Evolutionary conservation across 2,329 filamentous ascomycete genomes (phyloP).

Genomic region (Aspergillus sergii): DNA sequence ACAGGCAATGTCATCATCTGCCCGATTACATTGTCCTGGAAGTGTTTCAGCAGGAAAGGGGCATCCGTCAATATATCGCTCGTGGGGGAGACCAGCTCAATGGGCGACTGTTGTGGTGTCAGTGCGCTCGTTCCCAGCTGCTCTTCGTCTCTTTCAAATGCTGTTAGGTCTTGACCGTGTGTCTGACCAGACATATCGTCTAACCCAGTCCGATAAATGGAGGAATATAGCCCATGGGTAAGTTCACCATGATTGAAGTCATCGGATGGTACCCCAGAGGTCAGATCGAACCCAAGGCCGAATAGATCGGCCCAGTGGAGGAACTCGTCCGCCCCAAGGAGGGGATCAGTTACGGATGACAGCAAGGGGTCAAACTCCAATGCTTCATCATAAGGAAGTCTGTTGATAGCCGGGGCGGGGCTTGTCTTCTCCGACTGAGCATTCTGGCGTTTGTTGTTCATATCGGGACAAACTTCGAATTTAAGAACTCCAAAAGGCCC

Average conservation of each 20-base stretch:
- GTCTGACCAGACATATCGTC: not conserved
- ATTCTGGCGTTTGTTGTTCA: not conserved
- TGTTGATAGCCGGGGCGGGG: not conserved
- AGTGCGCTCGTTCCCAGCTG: not conserved
- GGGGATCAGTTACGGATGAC: slow-evolving; percentile 22
- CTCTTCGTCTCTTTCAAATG: not conserved
- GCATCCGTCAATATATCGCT: slow-evolving; percentile 25
- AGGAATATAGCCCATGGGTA: not conserved
- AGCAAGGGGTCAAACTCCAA: not conserved
- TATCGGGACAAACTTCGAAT: slow-evolving; percentile 11
- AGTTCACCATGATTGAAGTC: not conserved
- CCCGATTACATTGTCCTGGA: slow-evolving; percentile 34
- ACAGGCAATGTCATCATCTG: slow-evolving; percentile 35
- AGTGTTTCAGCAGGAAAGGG: slow-evolving; percentile 33
- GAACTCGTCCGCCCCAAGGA: slow-evolving; percentile 31
- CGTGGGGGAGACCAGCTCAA: slow-evolving; percentile 9
- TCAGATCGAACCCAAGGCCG: slow-evolving; percentile 29
- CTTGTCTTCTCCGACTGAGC: not conserved
- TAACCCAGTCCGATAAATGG: not conserved
- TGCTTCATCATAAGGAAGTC: not conserved
- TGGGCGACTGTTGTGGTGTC: slow-evolving; percentile 15
- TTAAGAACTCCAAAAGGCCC: slow-evolving; percentile 36
- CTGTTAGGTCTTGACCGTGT: slow-evolving; percentile 3
- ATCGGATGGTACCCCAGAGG: not conserved
- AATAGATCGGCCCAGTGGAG: slow-evolving; percentile 38